Percentiles rank a stretch among this genome's conserved stretches.
Conservation (phyloP, 2,329 filamentous ascomycete genomes). For the Ascochyta rabiei region DNA sequence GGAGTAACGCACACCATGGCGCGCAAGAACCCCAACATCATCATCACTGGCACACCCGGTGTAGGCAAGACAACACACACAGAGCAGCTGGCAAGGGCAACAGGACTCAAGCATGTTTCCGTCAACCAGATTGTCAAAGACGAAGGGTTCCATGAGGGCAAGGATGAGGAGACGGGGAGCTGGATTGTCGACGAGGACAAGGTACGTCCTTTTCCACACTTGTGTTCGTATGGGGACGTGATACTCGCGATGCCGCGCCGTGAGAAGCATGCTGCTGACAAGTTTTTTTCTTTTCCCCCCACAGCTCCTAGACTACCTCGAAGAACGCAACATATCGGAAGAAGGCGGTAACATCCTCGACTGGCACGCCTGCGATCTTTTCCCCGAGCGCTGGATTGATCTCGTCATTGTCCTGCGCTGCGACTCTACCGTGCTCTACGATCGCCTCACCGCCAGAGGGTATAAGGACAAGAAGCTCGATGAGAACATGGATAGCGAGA, state of each 20-base stretch:
- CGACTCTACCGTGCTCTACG: slow-evolving; percentile 80
- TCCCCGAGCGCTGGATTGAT: slow-evolving; percentile 92
- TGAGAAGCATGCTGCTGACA: not conserved
- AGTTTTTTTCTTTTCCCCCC: too few relatives aligned
- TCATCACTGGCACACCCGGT: slow-evolving; percentile 93
- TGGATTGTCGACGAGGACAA: slow-evolving; percentile 98
- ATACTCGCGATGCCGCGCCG: not conserved
- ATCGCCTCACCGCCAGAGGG: slow-evolving; percentile 77
- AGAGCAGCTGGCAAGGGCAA: slow-evolving; percentile 76
- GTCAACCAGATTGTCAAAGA: slow-evolving; percentile 94
- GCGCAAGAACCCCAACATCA: slow-evolving; percentile 75
- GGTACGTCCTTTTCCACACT: slow-evolving; percentile 59
- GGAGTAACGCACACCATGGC: slow-evolving; percentile 33
- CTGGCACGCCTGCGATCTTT: slow-evolving; percentile 97
- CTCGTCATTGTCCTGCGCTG: slow-evolving; percentile 89
- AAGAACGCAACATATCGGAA: slow-evolving; percentile 70
- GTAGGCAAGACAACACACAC: slow-evolving; percentile 95
- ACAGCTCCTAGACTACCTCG: slow-evolving; percentile 85
- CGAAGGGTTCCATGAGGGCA: slow-evolving; percentile 83
- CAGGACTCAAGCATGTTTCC: slow-evolving; percentile 79
- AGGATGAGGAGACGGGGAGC: slow-evolving; percentile 81
- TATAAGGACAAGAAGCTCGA: slow-evolving; percentile 88
- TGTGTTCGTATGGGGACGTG: not conserved
- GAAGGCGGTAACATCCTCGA: slow-evolving; percentile 88
- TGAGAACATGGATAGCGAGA: slow-evolving; percentile 96